Evolutionary conservation across 331 rosid species (phyloP).

Genomic region (Acacia concinna): DNA sequence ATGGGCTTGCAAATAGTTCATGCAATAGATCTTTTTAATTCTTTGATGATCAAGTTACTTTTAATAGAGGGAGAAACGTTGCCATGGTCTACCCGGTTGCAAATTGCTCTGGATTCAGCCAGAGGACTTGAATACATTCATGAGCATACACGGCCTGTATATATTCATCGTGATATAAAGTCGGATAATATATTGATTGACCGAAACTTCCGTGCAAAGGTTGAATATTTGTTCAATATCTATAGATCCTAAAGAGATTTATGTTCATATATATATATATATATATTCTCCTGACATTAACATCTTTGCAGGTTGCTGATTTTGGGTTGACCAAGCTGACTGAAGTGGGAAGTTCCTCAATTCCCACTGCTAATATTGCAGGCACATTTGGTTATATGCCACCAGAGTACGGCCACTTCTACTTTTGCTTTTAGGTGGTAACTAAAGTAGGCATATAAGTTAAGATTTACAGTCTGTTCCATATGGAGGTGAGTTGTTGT

Average conservation of each 20-base stretch:
- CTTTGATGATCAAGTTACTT: not conserved
- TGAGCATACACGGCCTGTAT: constrained; percentile 16
- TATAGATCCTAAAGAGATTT: too few species aligned
- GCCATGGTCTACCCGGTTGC: constrained; percentile 1
- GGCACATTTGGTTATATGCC: constrained; percentile 24
- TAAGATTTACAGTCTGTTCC: not conserved
- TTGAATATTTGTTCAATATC: not conserved
- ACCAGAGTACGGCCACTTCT: constrained; percentile 2
- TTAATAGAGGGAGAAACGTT: not conserved
- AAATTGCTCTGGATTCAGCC: constrained; percentile 3
- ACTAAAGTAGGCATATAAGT: not conserved
- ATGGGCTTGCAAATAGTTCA: not conserved
- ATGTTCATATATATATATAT: too few species aligned
- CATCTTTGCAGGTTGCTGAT: not conserved
- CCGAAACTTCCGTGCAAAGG: not conserved
- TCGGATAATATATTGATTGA: constrained; percentile 1
- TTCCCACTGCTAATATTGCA: not conserved
- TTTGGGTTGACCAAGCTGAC: constrained; percentile 12
- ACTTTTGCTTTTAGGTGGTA: not conserved
- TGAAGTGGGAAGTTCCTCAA: constrained; percentile 14
- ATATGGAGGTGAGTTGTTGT: not conserved
- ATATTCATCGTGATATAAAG: constrained; percentile 19
- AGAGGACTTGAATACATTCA: constrained; percentile 19
- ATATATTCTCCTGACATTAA: not conserved
- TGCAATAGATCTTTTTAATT: not conserved